Evolutionary conservation across 2,329 filamentous ascomycete species (phyloP).

Genomic region (Fusarium musae): DNA sequence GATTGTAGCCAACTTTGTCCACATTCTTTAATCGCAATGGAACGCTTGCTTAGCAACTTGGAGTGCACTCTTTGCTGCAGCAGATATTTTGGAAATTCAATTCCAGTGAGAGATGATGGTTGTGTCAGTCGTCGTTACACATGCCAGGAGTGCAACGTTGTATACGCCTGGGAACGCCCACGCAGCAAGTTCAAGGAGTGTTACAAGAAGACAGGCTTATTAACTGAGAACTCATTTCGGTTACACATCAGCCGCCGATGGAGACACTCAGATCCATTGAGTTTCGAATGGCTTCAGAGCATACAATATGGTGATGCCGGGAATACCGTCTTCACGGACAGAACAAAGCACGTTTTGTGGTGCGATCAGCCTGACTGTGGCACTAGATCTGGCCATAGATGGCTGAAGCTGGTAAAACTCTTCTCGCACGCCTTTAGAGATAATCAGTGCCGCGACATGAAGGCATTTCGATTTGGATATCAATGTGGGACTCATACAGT

Average conservation of each 20-base stretch:
- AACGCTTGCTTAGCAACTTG: background rate
- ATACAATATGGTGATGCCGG: background rate
- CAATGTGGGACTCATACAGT: background rate
- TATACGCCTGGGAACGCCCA: background rate
- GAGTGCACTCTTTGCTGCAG: background rate
- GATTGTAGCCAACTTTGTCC: background rate
- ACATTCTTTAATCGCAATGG: background rate
- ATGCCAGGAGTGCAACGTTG: background rate
- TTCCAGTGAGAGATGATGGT: background rate
- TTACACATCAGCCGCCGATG: background rate
- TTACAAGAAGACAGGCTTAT: background rate
- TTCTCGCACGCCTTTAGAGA: background rate
- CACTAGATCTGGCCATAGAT: background rate
- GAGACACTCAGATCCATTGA: background rate
- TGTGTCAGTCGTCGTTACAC: background rate
- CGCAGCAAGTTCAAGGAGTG: background rate
- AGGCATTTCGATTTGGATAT: background rate
- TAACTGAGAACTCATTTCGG: background rate
- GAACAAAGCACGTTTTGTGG: constrained; percentile 2
- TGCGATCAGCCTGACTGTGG: constrained; percentile 1
- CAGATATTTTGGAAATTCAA: fast-evolving
- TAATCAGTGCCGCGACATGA: fast-evolving
- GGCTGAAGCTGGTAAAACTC: background rate
- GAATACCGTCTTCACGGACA: background rate
- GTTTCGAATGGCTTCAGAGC: background rate